Evolutionary conservation across 108 stramenopile species (phyloP).

Genomic region (Conticribra weissflogii): DNA sequence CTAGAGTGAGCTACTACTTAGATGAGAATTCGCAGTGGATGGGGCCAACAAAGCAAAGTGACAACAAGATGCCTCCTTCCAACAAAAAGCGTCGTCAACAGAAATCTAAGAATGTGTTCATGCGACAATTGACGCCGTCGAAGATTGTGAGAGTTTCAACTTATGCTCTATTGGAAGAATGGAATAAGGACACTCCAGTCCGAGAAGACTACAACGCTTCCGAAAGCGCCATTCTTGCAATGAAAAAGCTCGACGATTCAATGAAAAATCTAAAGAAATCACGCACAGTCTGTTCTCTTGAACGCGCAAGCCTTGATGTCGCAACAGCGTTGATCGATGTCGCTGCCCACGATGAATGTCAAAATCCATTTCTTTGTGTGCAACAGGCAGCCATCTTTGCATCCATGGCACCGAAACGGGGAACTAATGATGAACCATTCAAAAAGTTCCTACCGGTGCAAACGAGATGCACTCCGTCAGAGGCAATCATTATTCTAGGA

Average conservation of each 20-base stretch:
- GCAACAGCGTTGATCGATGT: slow-evolving; percentile 67
- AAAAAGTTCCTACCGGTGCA: slow-evolving; percentile 57
- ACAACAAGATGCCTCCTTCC: background rate
- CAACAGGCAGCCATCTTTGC: slow-evolving; percentile 88
- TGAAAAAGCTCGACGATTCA: slow-evolving; percentile 30
- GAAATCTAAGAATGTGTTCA: background rate
- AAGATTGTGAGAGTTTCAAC: slow-evolving; percentile 40
- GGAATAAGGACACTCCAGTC: too few relatives aligned
- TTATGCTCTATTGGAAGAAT: slow-evolving; percentile 36
- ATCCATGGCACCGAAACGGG: slow-evolving; percentile 67
- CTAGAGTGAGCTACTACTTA: slow-evolving; percentile 34
- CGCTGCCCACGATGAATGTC: slow-evolving; percentile 53
- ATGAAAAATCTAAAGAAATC: slow-evolving; percentile 77
- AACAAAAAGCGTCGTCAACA: background rate
- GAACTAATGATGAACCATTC: slow-evolving; percentile 68
- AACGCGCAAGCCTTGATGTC: slow-evolving; percentile 69
- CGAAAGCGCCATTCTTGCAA: slow-evolving; percentile 25
- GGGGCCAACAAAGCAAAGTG: slow-evolving; percentile 28
- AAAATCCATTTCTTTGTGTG: slow-evolving; percentile 77
- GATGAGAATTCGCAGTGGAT: slow-evolving; percentile 35
- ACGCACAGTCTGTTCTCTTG: slow-evolving; percentile 61
- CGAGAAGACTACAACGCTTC: slow-evolving; percentile 3
- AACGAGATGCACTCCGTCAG: slow-evolving; percentile 53
- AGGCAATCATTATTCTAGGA: slow-evolving; percentile 79
- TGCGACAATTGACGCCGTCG: slow-evolving; percentile 5